Percentiles rank a stretch among this genome's conserved stretches.
Evolutionary conservation across 805 yeast genomes (phyloP).

Genomic region (Debaryomyces maramus): DNA sequence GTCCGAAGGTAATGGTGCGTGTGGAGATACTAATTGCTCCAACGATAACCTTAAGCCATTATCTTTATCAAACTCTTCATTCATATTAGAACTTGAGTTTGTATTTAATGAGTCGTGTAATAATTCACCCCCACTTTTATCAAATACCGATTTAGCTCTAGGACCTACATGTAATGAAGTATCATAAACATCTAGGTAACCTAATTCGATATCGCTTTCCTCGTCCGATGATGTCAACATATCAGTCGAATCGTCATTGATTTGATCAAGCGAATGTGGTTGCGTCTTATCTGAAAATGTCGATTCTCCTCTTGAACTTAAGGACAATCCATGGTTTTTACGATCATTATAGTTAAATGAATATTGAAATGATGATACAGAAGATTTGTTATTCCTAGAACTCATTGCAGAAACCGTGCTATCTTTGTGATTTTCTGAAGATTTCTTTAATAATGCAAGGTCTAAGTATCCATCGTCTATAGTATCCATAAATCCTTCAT

Average conservation of each 20-base stretch:
- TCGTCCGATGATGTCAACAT: conserved; percentile 23
- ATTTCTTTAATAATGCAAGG: conserved; percentile 50
- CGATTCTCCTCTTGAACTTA: neutral
- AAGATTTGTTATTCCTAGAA: conserved; percentile 15
- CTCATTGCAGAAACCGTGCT: conserved; percentile 20
- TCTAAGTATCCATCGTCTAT: conserved; percentile 69
- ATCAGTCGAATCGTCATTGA: conserved; percentile 28
- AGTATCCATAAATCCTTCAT: conserved; percentile 56
- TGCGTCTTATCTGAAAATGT: neutral
- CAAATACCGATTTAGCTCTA: conserved; percentile 38
- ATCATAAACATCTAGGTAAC: conserved; percentile 28
- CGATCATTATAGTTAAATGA: neutral
- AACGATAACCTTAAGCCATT: conserved; percentile 39
- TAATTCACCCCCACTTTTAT: conserved; percentile 20
- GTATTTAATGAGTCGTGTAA: neutral
- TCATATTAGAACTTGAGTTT: conserved; percentile 11
- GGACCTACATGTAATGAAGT: conserved; percentile 24
- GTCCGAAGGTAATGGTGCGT: conserved; percentile 56
- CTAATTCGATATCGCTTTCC: conserved; percentile 27
- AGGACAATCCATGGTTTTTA: neutral
- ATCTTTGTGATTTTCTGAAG: conserved; percentile 30
- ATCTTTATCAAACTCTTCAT: conserved; percentile 19
- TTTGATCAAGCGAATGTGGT: conserved; percentile 9
- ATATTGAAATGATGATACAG: neutral
- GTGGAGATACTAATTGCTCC: conserved; percentile 57